Evolutionary conservation across 805 yeast species (phyloP), one percentile per base, ranked within the genome.

Genomic region (Candida hungchunana): DNA sequence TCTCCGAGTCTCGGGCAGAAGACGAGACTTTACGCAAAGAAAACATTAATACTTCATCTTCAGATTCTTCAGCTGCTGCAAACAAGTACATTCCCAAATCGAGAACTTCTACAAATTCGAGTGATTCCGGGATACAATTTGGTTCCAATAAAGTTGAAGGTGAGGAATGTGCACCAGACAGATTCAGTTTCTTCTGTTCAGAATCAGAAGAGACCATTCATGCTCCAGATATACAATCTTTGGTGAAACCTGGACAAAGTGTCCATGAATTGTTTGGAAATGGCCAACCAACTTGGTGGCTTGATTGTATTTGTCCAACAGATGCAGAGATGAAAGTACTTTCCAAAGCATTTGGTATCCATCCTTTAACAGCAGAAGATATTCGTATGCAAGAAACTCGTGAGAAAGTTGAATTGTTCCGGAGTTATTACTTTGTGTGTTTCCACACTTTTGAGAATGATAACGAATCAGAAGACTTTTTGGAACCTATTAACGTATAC

Each of bases 361-460:
- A 90, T 67, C 98, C 98, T 20, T 78, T 90, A 68, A 90, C 98
- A 0, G 88, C 96, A 2, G 98, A 90, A 64, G 98, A 90, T 78
- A 89, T 90, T 46, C 69, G 96, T 39, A 84, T 87, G 77, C 95
- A 89, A 64, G 98, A 90, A 64, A 77, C 96, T 17, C 88, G 98
- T 63, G 98, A 90, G 66, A 90, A 90, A 62, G 97, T 90, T 20
- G 98, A 90, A 63, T 67, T 90, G 43, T 90, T 90, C 71, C 77
- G 79, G 50, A 75, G 77, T 47, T 90, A 90, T 62, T 90, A 93
- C 62, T 88, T 93, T 66, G 95, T 93, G 27, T 85, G 95, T 71
- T 93, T 93, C 75, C 96, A 93, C 60, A 85, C 97, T 4, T 93
- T 93, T 62, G 97, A 88, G 56, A 79, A 82, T 17, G 96, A 90